Conservation (phyloP, 768 basidiomycete genomes). For the Agrocybe praecox region DNA sequence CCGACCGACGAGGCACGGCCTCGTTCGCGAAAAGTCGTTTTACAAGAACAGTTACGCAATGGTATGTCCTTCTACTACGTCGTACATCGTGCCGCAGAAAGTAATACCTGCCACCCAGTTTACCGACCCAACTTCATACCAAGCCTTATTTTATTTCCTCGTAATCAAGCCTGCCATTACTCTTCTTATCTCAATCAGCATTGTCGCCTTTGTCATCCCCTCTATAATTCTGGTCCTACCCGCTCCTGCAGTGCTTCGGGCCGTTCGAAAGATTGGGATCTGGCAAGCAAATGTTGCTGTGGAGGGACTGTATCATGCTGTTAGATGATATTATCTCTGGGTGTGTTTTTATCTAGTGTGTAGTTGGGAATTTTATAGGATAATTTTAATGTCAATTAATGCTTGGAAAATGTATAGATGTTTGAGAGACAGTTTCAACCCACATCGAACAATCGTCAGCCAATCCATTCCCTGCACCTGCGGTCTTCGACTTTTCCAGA, state of each 20-base stretch:
- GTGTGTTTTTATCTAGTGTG: neutral
- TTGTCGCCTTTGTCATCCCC: constrained; percentile 60
- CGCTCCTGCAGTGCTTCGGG: constrained; percentile 66
- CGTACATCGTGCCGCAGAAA: neutral
- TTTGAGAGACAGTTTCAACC: no score
- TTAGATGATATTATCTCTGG: constrained; percentile 30
- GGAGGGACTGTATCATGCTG: constrained; percentile 60
- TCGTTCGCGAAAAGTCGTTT: constrained; percentile 68
- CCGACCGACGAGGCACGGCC: constrained; percentile 16
- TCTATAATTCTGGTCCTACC: constrained; percentile 63
- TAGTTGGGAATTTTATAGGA: no score
- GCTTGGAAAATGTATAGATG: no score
- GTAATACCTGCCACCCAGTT: constrained; percentile 47
- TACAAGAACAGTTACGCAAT: constrained; percentile 83
- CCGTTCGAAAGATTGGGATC: constrained; percentile 64
- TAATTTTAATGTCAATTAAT: no score
- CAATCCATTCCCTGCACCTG: no score
- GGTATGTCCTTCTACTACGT: constrained; percentile 46
- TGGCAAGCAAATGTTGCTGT: constrained; percentile 88
- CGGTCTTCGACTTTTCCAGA: no score
- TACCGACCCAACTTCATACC: constrained; percentile 80
- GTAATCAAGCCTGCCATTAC: constrained; percentile 86
- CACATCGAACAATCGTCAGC: no score
- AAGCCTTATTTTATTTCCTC: constrained; percentile 86
- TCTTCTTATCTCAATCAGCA: constrained; percentile 56